Base-by-base conservation (phyloP, 2,329 filamentous ascomycete genomes). In the Colletotrichum musae region DNA sequence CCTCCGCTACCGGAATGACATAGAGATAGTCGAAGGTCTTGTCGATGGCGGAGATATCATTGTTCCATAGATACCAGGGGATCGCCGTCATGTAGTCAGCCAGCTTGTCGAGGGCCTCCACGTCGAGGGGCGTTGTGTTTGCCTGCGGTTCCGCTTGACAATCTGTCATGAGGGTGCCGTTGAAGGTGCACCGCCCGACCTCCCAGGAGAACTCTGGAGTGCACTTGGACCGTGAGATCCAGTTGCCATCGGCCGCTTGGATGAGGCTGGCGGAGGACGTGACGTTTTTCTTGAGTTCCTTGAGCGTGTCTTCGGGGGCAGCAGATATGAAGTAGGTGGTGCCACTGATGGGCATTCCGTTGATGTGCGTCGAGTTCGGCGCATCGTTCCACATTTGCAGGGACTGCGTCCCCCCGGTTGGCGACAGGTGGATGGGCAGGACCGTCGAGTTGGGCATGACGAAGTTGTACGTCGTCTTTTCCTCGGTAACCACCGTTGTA, bases 241-340 rank as follows among this genome's bases (percentile, higher is more conserved):
- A 61, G 21, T 60, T 21, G 3, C 63, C 63, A 18, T 66, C 63
- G 43, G 58, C 41, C 4, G 57, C 61, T 5, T 43, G 28, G 6
- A 50, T 28, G 4, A 66, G 41, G 28, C 63, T 61, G 26, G 36
- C 39, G 21, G 60, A 57, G 21, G 54, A 41, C 16, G 26, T 53
- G 18, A 1, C 39, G 2, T 36, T 26, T 6, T 13, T 18, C 9
- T 26, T 26, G 18, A 18, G n/a, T 26, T 24, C 18, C 6, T 21
- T 39, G 3, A 61, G 57, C 6, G 39, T 52, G 3, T 39, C 52
- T 5, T 57, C 47, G 2, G 39, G 48, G 1, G 32, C 39, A 3
- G 41, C 57, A 6, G 63, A 53, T 16, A 66, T 41, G 26, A 61
- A 61, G 18, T 66, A 66, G 21, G 57, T 66, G 4, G 63, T 66